Percentiles rank a stretch among this genome's conserved stretches.
These are phyloP conservation scores for Lasiodiplodia sp. DNA, from an alignment of 2,329 filamentous ascomycete genomes.

Conservation along the genomic window DNA sequence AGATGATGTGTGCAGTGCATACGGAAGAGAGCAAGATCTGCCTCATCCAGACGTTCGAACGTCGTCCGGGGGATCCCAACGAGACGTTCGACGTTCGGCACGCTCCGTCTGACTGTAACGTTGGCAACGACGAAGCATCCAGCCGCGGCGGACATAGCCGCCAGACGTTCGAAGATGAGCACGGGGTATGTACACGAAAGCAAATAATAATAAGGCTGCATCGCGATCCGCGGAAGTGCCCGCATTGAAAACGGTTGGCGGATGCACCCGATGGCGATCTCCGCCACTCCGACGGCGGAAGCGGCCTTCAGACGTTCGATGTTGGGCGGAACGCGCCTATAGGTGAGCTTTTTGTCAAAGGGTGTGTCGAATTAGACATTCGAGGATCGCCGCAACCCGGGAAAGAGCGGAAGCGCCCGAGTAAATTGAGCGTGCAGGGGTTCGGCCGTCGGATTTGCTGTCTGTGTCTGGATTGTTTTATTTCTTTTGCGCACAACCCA, in stretches of 20 bases:
- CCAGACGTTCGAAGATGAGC: background rate
- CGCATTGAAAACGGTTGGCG: background rate
- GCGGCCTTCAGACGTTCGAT: constrained; percentile 9
- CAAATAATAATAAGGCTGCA: too few relatives aligned
- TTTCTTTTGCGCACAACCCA: too few relatives aligned
- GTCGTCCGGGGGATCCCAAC: background rate
- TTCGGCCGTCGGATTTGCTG: too few relatives aligned
- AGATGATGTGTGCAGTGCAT: background rate
- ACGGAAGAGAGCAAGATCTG: too few relatives aligned
- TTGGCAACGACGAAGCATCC: too few relatives aligned
- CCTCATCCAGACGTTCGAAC: background rate
- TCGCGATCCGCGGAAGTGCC: background rate
- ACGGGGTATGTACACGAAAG: background rate
- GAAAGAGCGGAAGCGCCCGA: background rate
- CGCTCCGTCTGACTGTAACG: too few relatives aligned
- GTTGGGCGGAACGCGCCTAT: background rate
- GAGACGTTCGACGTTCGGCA: background rate
- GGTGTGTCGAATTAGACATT: background rate
- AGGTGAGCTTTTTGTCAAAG: background rate
- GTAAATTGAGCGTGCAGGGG: background rate
- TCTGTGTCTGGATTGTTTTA: too few relatives aligned
- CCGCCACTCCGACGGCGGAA: background rate
- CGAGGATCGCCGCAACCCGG: background rate
- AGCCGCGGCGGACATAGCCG: background rate
- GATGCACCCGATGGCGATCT: background rate